Base-by-base conservation (phyloP, 306 rosid genomes). In the Adenanthera pavonina region DNA sequence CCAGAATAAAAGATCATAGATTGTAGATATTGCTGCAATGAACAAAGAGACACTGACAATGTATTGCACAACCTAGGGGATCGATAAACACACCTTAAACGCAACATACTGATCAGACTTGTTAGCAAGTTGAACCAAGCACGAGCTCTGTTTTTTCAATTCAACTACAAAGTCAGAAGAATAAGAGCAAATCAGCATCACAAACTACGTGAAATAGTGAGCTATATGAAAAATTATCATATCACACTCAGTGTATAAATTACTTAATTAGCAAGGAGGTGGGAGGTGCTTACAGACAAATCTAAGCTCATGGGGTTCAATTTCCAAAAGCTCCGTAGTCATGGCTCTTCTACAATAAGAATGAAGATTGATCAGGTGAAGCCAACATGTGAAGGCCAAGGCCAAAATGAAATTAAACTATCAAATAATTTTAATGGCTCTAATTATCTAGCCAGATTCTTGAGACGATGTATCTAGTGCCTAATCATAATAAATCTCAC, bases 71-170 rank as follows among this genome's bases (percentile, higher is more conserved):
- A 43, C 56, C 41, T 3, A 15, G 15, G 72, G 17, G 54, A 61
- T 69, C 35, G 59, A 67, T 62, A 11, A 70, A 66, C 43, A 65
- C 64, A 95, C 99, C 99, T 95, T 95, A 80, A 92, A 95, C 66
- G 99, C 98, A 85, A 95, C 84, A 79, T 78, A 90, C 7, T 89
- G 92, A 60, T 88, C 87, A 19, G 88, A 82, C 74, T 79, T 87
- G 90, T 93, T 95, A 35, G 15, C 69, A 64, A 93, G 94, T 61
- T 87, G 92, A 79, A 95, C 82, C 46, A 84, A 79, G 79, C 97
- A 92, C 9, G 93, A 88, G 87, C 91, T 92, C 48, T 90, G 99
- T 87, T 89, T 95, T 94, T 89, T 92, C 80, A 88, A 69, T 86
- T 95, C 98, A 86, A 95, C 99, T 93, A 72, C 8, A 54, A 10